These are phyloP conservation scores for Trametes elegans DNA, from an alignment of 768 basidiomycete genomes.

Conservation along the genomic window DNA sequence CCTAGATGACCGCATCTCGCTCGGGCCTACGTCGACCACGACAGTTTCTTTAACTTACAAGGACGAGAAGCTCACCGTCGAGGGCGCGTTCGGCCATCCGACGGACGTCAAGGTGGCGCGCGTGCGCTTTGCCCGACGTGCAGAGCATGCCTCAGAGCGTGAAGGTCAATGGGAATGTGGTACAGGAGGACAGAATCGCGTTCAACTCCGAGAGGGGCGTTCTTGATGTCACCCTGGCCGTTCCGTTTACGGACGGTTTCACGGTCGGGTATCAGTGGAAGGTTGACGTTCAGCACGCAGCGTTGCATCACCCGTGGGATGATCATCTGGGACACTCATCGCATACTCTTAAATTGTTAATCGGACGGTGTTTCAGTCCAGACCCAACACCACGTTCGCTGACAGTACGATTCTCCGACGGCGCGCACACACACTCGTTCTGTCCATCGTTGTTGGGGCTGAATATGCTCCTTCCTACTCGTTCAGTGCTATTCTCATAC, in stretches of 20 bases:
- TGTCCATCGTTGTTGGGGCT: no score
- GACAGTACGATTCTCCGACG: no score
- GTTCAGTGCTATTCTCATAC: no score
- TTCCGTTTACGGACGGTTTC: constrained; percentile 37
- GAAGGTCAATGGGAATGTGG: constrained; percentile 21
- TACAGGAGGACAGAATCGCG: constrained; percentile 19
- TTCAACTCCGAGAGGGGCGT: constrained; percentile 43
- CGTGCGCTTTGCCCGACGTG: constrained; percentile 35
- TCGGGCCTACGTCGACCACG: constrained; percentile 31
- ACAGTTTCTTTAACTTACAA: constrained; percentile 29
- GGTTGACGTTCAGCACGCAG: no score
- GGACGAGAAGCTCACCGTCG: constrained; percentile 28
- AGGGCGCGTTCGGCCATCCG: constrained; percentile 31
- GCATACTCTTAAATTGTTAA: no score
- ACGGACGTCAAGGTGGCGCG: constrained; percentile 33
- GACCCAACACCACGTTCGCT: no score
- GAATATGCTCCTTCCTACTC: no score
- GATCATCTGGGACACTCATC: no score
- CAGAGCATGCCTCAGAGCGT: constrained; percentile 23
- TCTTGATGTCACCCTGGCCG: constrained; percentile 41
- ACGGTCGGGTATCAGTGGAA: constrained; percentile 26
- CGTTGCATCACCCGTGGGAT: no score
- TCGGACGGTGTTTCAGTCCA: no score
- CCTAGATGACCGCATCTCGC: constrained; percentile 62
- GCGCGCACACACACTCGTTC: no score